These are phyloP conservation scores for Nymphaea colorata DNA, from an alignment of 164 flowering plant genomes.

Conservation along the genomic window DNA sequence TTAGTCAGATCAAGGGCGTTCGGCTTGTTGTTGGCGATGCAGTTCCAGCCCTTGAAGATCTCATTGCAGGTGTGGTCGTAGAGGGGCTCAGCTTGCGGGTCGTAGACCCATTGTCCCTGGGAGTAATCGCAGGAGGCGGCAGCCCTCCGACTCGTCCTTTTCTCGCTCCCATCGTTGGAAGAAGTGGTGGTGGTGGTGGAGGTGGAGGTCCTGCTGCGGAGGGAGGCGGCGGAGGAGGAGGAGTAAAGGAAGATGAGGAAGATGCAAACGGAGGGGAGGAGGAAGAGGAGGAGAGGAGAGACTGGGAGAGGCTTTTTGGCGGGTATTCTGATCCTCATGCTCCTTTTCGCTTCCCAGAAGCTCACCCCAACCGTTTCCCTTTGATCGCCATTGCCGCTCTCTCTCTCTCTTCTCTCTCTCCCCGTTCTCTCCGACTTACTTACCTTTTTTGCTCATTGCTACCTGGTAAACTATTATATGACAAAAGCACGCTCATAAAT, in stretches of 20 bases:
- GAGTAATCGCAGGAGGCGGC: slow-evolving; percentile 21
- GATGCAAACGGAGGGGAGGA: not conserved
- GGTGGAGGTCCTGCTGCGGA: not conserved
- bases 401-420: too few relatives aligned
- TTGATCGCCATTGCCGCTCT: too few relatives aligned
- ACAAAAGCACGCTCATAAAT: too few relatives aligned
- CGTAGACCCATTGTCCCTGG: slow-evolving; percentile 76
- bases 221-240: not conserved
- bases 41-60: slow-evolving; percentile 97
- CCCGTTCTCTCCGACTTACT: too few relatives aligned
- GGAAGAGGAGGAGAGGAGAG: not conserved
- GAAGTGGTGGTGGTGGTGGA: not conserved
- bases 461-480: too few relatives aligned
- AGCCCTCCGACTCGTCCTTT: not conserved
- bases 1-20: slow-evolving; percentile 40
- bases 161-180: not conserved
- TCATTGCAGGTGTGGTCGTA: slow-evolving; percentile 82
- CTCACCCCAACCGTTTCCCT: too few relatives aligned
- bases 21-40: slow-evolving; percentile 46
- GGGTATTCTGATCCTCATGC: not conserved
- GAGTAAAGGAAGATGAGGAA: not conserved
- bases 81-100: slow-evolving; percentile 25
- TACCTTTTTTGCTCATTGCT: too few relatives aligned
- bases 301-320: not conserved
- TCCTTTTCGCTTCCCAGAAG: too few relatives aligned